These are phyloP conservation scores for Mycena capillaripes DNA, from an alignment of 768 basidiomycete genomes.

Conservation along the genomic window DNA sequence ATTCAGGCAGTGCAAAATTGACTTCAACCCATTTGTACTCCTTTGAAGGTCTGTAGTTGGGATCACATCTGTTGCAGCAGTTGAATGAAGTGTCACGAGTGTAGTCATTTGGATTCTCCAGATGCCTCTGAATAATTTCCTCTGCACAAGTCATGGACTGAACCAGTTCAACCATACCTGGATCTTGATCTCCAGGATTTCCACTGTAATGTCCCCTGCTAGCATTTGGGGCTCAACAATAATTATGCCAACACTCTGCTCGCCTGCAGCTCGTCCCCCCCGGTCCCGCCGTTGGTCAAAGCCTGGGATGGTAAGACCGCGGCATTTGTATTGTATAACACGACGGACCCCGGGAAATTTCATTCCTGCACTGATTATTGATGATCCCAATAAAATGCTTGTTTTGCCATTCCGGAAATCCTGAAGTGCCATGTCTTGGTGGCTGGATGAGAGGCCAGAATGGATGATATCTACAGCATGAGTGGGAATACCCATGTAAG, in stretches of 20 bases:
- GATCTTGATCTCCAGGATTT: not conserved
- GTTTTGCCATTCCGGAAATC: too few species aligned
- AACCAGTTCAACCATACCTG: conserved; percentile 15
- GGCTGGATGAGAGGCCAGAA: conserved; percentile 37
- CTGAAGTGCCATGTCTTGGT: too few species aligned
- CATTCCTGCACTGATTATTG: too few species aligned
- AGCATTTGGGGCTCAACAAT: conserved; percentile 29
- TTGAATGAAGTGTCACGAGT: not conserved
- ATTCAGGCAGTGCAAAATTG: too few species aligned
- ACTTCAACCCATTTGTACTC: too few species aligned
- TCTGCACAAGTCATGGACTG: not conserved
- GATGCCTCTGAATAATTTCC: not conserved
- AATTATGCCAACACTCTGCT: conserved; percentile 2
- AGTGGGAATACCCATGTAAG: conserved; percentile 22
- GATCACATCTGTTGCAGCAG: too few species aligned
- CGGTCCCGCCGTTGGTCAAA: conserved; percentile 33
- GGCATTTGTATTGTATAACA: conserved; percentile 19
- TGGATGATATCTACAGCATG: conserved; percentile 39
- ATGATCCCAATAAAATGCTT: not conserved
- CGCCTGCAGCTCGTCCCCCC: not conserved
- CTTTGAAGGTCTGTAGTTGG: too few species aligned
- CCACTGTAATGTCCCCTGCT: not conserved
- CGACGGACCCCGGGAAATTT: too few species aligned
- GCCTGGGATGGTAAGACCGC: conserved; percentile 29
- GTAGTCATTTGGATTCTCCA: not conserved